Evolutionary conservation across 1,284 basidiomycete species (phyloP).

Genomic region (Ustilago tritici): DNA sequence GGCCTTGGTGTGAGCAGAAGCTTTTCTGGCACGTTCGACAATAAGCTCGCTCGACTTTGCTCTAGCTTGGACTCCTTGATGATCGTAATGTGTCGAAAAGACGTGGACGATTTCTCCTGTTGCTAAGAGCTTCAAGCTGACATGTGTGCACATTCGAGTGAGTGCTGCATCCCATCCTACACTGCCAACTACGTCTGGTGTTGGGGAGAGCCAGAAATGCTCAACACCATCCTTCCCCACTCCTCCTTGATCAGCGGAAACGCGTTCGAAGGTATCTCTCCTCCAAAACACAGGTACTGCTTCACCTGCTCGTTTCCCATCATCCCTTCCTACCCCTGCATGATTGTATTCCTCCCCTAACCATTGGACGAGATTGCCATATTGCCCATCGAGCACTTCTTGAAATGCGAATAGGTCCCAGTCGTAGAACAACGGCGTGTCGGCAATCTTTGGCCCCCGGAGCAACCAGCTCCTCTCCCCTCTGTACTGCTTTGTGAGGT

Average conservation of each 20-base stretch:
- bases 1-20: conserved; percentile 12
- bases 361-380: conserved; percentile 23
- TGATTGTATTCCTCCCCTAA: conserved; percentile 45
- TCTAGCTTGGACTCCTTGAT: conserved; percentile 49
- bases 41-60: conserved; percentile 48
- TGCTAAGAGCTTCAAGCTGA: conserved; percentile 33
- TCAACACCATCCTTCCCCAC: conserved; percentile 46
- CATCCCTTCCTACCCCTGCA: conserved; percentile 51
- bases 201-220: conserved; percentile 58
- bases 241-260: conserved; percentile 36
- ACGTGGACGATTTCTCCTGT: conserved; percentile 52
- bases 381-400: conserved; percentile 54
- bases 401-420: conserved; percentile 58
- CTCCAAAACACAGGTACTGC: conserved; percentile 57
- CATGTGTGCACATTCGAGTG: conserved; percentile 61
- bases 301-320: conserved; percentile 45
- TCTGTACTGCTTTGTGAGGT: conserved; percentile 32
- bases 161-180: conserved; percentile 59
- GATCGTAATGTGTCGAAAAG: conserved; percentile 60
- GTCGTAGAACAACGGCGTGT: conserved; percentile 45
- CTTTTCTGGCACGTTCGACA: conserved; percentile 34
- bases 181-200: conserved; percentile 35
- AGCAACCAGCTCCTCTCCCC: conserved; percentile 50
- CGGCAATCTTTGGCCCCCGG: conserved; percentile 42
- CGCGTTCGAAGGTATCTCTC: conserved; percentile 36